Evolutionary conservation across 345 rosid species (phyloP).

Genomic region (Chamaenerion angustifolium): DNA sequence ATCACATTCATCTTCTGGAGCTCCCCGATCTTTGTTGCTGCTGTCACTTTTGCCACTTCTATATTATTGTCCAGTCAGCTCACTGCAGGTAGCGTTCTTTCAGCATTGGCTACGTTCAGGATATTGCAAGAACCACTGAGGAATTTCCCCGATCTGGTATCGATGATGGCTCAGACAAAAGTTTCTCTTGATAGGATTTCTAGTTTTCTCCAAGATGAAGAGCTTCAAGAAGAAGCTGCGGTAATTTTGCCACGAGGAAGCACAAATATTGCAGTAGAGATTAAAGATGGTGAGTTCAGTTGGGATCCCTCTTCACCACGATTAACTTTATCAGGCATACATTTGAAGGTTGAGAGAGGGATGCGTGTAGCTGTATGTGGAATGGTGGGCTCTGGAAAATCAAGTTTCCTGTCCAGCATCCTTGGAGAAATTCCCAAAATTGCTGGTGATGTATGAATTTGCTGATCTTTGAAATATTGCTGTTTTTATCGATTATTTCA

Average conservation of each 20-base stretch:
- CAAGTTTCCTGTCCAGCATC: constrained; percentile 94
- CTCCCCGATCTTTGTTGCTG: constrained; percentile 98
- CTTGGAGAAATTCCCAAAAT: constrained; percentile 97
- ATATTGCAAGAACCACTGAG: constrained; percentile 98
- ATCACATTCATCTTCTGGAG: constrained; percentile 97
- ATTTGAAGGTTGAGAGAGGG: constrained; percentile 73
- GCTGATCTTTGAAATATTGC: constrained; percentile 7
- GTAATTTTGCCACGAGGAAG: constrained; percentile 59
- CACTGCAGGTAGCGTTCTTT: constrained; percentile 97
- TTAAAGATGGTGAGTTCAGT: constrained; percentile 62
- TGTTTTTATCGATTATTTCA: neutral
- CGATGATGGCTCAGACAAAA: constrained; percentile 99
- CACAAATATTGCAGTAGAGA: constrained; percentile 60
- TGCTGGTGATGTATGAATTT: constrained; percentile 69
- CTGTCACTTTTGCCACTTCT: constrained; percentile 84
- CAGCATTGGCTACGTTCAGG: constrained; percentile 97
- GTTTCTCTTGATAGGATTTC: constrained; percentile 97
- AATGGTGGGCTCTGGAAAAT: constrained; percentile 93
- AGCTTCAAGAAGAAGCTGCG: constrained; percentile 89
- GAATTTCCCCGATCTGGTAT: constrained; percentile 95
- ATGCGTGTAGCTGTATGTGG: constrained; percentile 99
- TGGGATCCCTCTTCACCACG: constrained; percentile 74
- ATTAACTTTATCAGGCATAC: constrained; percentile 65
- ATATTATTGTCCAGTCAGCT: constrained; percentile 77
- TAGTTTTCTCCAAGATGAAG: constrained; percentile 93